Evolutionary conservation across 805 yeast genomes (phyloP).

Genomic region (Priceomyces castillae): DNA sequence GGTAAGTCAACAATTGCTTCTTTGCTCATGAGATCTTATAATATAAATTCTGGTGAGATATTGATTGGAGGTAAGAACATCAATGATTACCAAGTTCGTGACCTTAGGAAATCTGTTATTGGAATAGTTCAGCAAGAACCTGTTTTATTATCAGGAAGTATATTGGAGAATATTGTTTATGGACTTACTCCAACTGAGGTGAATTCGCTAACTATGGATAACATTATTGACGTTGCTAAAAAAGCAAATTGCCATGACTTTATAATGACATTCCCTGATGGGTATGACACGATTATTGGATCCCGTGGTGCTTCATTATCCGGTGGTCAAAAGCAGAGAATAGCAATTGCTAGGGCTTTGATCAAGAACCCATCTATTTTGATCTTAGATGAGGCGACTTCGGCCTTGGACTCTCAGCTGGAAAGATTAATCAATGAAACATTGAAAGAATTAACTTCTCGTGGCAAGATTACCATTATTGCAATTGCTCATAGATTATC

Average conservation of each 20-base stretch:
- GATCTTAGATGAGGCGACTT: constrained; percentile 68
- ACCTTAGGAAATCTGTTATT: constrained; percentile 46
- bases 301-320: constrained; percentile 57
- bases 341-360: constrained; percentile 73
- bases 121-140: constrained; percentile 67
- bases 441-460: constrained; percentile 32
- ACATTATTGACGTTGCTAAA: constrained; percentile 41
- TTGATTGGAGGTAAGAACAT: constrained; percentile 53
- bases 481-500: constrained; percentile 46
- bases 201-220: constrained; percentile 36
- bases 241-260: constrained; percentile 62
- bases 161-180: constrained; percentile 54
- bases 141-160: constrained; percentile 52
- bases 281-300: constrained; percentile 57
- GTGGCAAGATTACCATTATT: constrained; percentile 42
- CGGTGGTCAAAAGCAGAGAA: constrained; percentile 77
- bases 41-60: constrained; percentile 47
- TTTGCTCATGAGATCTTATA: constrained; percentile 51
- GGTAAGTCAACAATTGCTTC: constrained; percentile 61
- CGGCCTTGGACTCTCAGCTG: constrained; percentile 55
- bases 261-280: constrained; percentile 54
- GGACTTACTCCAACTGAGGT: constrained; percentile 43
- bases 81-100: constrained; percentile 45
- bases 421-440: constrained; percentile 47
- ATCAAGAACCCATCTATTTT: constrained; percentile 63